These are phyloP conservation scores for Phytophthora pluvialis DNA, from an alignment of 352 stramenopile genomes.

Conservation along the genomic window DNA sequence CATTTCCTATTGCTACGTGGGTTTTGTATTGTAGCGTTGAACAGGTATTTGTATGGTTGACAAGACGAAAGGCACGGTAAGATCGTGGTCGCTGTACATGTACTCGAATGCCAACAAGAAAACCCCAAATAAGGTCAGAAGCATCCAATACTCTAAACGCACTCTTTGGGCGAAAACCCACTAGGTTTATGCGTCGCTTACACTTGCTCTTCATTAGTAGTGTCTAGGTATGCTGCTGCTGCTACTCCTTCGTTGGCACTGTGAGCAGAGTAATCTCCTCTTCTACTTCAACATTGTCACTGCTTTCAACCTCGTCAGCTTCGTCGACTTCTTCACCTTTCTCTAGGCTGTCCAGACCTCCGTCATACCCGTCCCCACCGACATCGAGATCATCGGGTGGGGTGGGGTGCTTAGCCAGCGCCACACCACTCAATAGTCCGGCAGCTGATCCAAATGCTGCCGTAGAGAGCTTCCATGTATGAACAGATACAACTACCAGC, in stretches of 20 bases:
- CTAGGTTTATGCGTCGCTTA: too few species aligned
- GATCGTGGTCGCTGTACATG: too few species aligned
- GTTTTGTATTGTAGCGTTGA: too few species aligned
- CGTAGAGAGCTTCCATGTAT: too few species aligned
- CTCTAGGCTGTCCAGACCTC: conserved; percentile 17
- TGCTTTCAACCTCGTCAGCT: conserved; percentile 3
- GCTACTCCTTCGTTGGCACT: background rate
- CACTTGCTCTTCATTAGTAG: background rate
- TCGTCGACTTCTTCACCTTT: conserved; percentile 9
- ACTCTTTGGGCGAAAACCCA: too few species aligned
- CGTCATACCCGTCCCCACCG: conserved; percentile 18
- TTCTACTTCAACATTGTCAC: background rate
- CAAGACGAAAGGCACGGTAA: too few species aligned
- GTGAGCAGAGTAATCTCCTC: conserved; percentile 13
- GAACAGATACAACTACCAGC: too few species aligned
- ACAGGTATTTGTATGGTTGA: too few species aligned
- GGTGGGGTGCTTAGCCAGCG: background rate
- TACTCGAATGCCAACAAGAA: too few species aligned
- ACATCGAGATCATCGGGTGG: conserved; percentile 10
- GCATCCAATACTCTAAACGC: too few species aligned
- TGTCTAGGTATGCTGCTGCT: background rate
- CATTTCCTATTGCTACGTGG: too few species aligned
- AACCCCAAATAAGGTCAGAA: too few species aligned
- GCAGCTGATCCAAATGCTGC: background rate
- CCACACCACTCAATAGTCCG: background rate